These are phyloP conservation scores for Allomyces macrogynus DNA, from an alignment of 192 early-diverging fungal species.

Conservation along the genomic window DNA sequence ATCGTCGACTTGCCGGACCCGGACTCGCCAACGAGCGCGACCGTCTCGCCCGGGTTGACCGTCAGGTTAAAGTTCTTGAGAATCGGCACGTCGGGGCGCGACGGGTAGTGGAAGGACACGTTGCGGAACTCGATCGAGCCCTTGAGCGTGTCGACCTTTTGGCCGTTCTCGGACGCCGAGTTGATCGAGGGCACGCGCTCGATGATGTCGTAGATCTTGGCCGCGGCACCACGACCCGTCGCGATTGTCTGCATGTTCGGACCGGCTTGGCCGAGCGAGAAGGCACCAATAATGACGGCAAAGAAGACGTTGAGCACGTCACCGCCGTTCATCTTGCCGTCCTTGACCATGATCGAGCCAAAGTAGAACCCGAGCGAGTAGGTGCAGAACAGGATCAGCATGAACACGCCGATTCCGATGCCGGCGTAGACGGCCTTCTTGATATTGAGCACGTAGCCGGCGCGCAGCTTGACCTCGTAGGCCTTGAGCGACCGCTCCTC, in stretches of 20 bases:
- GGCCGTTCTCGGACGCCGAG: conserved; percentile 15
- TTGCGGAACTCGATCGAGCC: conserved; percentile 56
- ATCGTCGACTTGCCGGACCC: conserved; percentile 78
- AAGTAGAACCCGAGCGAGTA: conserved; percentile 12
- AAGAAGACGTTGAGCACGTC: conserved; percentile 70
- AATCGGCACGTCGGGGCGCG: conserved; percentile 59
- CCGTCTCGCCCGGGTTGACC: conserved; percentile 53
- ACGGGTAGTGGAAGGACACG: conserved; percentile 68
- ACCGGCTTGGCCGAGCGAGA: conserved; percentile 38
- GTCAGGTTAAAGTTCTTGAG: conserved; percentile 49
- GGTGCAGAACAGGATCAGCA: conserved; percentile 52
- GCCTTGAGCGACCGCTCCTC: conserved; percentile 43
- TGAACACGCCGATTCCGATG: conserved; percentile 49
- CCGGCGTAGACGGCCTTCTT: conserved; percentile 40
- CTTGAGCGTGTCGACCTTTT: conserved; percentile 18
- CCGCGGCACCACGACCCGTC: conserved; percentile 61
- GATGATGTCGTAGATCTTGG: conserved; percentile 56
- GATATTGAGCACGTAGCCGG: conserved; percentile 40
- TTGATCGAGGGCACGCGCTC: conserved; percentile 67
- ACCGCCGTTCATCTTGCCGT: conserved; percentile 17
- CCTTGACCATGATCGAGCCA: conserved; percentile 26
- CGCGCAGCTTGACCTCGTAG: conserved; percentile 37
- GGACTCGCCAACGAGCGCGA: conserved; percentile 76
- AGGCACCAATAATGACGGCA: conserved; percentile 61
- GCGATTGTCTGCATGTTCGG: conserved; percentile 53